Conservation (phyloP, 305 asterid species). For the Rubia tinctorum region DNA sequence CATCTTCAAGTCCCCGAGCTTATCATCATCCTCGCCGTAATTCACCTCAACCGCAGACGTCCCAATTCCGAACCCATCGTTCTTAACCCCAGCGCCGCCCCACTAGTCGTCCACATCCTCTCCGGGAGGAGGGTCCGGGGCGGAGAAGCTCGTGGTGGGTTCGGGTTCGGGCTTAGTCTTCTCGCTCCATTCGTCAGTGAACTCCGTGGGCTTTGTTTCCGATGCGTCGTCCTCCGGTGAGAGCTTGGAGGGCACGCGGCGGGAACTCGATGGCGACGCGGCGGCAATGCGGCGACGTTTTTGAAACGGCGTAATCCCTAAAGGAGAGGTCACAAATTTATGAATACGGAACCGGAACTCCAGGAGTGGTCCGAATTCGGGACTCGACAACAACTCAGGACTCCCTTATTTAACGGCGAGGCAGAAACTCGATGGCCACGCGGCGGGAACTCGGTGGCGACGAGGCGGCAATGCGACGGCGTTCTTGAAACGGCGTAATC, state of each 20-base stretch:
- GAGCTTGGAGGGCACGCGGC: slow-evolving; percentile 13
- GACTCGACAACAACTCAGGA: too few species aligned
- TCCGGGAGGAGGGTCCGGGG: slow-evolving; percentile 67
- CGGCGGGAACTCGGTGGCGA: too few species aligned
- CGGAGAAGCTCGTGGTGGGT: slow-evolving; percentile 42
- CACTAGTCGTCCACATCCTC: slow-evolving; percentile 58
- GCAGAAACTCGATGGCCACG: too few species aligned
- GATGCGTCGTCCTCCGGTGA: slow-evolving; percentile 1
- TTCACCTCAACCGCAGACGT: slow-evolving; percentile 34
- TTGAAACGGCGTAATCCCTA: too few species aligned
- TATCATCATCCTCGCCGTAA: slow-evolving; percentile 35
- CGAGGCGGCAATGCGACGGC: too few species aligned
- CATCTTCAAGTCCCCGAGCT: slow-evolving; percentile 63
- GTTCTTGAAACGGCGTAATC: too few species aligned
- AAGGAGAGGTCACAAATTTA: too few species aligned
- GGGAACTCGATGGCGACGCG: too few species aligned
- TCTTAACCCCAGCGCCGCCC: slow-evolving; percentile 42
- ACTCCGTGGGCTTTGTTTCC: slow-evolving; percentile 25
- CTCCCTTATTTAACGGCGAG: too few species aligned
- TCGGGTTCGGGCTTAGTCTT: slow-evolving; percentile 54
- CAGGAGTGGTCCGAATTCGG: too few species aligned
- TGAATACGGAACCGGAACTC: too few species aligned
- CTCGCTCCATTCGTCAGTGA: slow-evolving; percentile 84
- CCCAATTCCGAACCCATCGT: slow-evolving; percentile 36
- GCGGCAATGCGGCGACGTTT: too few species aligned